phyloP scores from a whole-genome alignment of 1,139 yeast genomes.

The Yamadazyma triangularis region DNA sequence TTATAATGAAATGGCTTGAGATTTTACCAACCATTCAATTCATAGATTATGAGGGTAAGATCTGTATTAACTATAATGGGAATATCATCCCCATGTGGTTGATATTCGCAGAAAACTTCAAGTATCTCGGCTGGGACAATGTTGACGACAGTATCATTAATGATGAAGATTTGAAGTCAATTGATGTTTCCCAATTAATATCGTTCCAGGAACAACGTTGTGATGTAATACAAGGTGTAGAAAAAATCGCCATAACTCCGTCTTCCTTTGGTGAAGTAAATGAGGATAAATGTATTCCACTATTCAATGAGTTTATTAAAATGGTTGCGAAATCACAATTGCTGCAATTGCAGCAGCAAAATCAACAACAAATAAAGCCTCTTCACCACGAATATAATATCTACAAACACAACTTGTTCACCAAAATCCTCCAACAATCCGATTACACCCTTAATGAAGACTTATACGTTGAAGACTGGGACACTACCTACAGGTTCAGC shows the following conservation, averaged over 20 bases:
- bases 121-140: conserved; percentile 9
- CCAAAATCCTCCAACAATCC: not conserved
- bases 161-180: conserved; percentile 21
- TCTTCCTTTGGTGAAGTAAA: conserved; percentile 3
- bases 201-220: conserved; percentile 20
- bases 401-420: no score
- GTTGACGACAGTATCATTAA: conserved; percentile 22
- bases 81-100: conserved; percentile 15
- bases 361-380: no score
- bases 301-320: conserved; percentile 8
- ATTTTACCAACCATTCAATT: conserved; percentile 23
- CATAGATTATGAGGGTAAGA: conserved; percentile 10
- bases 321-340: conserved; percentile 4
- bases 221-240: conserved; percentile 24
- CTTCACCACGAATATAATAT: no score
- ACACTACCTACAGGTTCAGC: not conserved
- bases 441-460: not conserved
- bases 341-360: not conserved
- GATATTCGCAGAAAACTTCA: conserved; percentile 8
- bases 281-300: conserved; percentile 5
- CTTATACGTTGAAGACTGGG: not conserved
- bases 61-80: conserved; percentile 14
- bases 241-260: conserved; percentile 12
- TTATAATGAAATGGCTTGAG: conserved; percentile 22
- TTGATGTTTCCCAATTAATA: conserved; percentile 12